phyloP scores from a whole-genome alignment of 2,329 filamentous ascomycete genomes.

The Aurifilum marmelostoma region DNA sequence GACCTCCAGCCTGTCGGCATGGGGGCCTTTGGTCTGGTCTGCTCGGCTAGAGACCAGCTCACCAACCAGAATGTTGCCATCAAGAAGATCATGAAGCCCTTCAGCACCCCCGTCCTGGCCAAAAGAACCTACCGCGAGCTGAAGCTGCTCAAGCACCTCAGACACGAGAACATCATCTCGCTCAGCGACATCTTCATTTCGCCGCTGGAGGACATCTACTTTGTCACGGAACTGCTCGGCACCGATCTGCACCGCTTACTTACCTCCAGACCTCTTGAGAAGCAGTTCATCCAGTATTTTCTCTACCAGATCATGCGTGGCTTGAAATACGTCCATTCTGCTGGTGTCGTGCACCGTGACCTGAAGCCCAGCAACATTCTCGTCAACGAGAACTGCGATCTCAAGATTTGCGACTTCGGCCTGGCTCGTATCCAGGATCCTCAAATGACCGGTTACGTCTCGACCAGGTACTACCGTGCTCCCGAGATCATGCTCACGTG shows the following conservation, averaged over 20 bases:
- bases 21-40: constrained; percentile 98
- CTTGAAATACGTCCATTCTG: constrained; percentile 98
- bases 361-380: constrained; percentile 98
- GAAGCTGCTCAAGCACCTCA: constrained; percentile 94
- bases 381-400: constrained; percentile 98
- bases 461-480: constrained; percentile 96
- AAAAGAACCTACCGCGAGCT: constrained; percentile 98
- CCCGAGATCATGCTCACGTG: constrained; percentile 99
- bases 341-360: constrained; percentile 95
- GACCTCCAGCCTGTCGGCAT: constrained; percentile 98
- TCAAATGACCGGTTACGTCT: constrained; percentile 99
- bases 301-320: constrained; percentile 98
- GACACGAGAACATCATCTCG: constrained; percentile 94
- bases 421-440: constrained; percentile 97
- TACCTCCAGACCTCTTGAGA: constrained; percentile 93
- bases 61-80: constrained; percentile 95
- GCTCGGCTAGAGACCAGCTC: constrained; percentile 96
- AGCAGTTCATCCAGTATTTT: constrained; percentile 99
- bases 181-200: constrained; percentile 99
- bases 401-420: constrained; percentile 99
- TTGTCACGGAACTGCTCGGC: constrained; percentile 95
- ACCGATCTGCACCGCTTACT: constrained; percentile 95
- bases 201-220: constrained; percentile 97
- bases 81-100: constrained; percentile 99
- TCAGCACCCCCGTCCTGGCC: constrained; percentile 97